These are phyloP conservation scores for Solanum chiquidenum DNA, from an alignment of 257 asterid genomes.

Conservation along the genomic window DNA sequence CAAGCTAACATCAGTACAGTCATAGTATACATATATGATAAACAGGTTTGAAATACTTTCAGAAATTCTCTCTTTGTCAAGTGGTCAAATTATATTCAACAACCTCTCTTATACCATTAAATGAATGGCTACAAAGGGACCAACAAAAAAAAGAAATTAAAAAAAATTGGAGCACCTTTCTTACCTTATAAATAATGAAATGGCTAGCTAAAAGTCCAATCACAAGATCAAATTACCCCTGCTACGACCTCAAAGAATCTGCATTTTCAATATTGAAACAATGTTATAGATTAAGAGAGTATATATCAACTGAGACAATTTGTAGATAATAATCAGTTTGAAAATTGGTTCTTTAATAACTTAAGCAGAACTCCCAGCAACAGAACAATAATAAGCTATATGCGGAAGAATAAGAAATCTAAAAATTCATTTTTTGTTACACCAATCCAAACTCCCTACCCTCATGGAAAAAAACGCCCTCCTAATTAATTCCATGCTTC, in stretches of 20 bases:
- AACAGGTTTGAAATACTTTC: too few species aligned
- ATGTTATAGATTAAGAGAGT: background rate
- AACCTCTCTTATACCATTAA: too few species aligned
- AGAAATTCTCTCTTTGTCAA: too few species aligned
- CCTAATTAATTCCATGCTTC: too few species aligned
- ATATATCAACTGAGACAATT: background rate
- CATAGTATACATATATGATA: too few species aligned
- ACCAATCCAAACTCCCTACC: background rate
- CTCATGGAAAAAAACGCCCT: too few species aligned
- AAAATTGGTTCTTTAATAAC: background rate
- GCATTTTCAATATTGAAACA: background rate
- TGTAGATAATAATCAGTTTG: background rate
- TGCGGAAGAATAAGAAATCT: background rate
- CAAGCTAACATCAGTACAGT: too few species aligned
- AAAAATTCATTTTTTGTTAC: background rate
- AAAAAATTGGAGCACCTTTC: background rate
- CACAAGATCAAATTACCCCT: background rate
- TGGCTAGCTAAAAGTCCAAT: background rate
- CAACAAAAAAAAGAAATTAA: too few species aligned
- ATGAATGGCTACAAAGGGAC: too few species aligned
- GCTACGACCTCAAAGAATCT: background rate
- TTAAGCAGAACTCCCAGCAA: background rate
- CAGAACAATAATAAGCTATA: background rate
- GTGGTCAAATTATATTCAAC: too few species aligned
- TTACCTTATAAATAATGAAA: background rate